These are phyloP conservation scores for Vaccinium myrtillus DNA, from an alignment of 148 eudicot species.

Conservation along the genomic window DNA sequence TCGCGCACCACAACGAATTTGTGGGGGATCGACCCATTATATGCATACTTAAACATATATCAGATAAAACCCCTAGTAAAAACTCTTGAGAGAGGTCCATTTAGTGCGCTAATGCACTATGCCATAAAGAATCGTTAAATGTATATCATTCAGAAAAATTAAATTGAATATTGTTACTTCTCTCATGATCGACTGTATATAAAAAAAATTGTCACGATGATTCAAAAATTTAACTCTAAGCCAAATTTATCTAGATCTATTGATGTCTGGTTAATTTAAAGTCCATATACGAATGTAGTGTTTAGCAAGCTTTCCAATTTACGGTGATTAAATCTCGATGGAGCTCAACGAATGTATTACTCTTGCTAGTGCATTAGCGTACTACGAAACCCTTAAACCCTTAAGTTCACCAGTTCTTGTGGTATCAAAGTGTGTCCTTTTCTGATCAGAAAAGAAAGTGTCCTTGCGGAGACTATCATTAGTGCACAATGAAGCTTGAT, in stretches of 20 bases:
- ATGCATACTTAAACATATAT: neutral
- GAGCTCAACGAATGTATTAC: neutral
- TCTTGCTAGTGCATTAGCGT: neutral
- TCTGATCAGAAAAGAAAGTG: neutral
- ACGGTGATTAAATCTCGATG: neutral
- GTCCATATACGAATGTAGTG: neutral
- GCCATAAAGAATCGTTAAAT: neutral
- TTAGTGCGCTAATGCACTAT: neutral
- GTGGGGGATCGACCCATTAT: neutral
- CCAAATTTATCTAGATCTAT: neutral
- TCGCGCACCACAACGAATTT: too few species aligned
- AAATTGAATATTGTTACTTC: neutral
- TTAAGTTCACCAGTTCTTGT: neutral
- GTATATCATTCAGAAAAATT: too few species aligned
- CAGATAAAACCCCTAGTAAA: neutral
- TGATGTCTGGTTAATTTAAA: neutral
- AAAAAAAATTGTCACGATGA: neutral
- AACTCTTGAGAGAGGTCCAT: neutral
- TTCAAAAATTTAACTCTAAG: neutral
- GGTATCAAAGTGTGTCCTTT: neutral
- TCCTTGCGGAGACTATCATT: neutral
- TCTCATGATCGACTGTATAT: neutral
- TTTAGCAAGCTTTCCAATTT: neutral
- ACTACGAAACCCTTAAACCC: neutral
- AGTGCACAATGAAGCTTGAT: slow-evolving; percentile 20